Percentiles rank a stretch among this genome's conserved stretches.
phyloP scores from a whole-genome alignment of 1,139 yeast species.

The Arxiozyma bovina region DNA sequence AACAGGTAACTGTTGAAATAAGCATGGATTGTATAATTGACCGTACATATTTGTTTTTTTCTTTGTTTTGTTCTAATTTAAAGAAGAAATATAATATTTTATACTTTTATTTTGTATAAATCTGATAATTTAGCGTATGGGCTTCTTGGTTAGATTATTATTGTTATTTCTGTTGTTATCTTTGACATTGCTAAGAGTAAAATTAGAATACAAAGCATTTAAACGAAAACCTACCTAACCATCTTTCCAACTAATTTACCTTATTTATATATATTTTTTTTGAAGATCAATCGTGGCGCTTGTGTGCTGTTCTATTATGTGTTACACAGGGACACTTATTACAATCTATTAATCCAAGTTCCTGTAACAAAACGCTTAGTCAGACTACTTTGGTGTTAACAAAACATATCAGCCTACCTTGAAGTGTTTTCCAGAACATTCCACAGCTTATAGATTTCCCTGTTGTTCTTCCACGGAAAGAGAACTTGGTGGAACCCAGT shows the following conservation, averaged over 20 bases:
- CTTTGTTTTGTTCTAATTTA: too few species aligned
- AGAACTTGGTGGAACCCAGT: not conserved
- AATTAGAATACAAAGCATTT: not conserved
- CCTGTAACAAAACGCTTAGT: too few species aligned
- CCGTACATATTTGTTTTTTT: not conserved
- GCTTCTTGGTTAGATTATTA: too few species aligned
- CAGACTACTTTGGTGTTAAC: not conserved
- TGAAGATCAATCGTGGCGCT: not conserved
- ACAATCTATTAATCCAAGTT: not conserved
- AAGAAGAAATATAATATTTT: too few species aligned
- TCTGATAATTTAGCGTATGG: not conserved
- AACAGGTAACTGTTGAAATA: constrained; percentile 19
- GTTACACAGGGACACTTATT: not conserved
- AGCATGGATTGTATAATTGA: constrained; percentile 17
- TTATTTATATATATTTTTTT: too few species aligned
- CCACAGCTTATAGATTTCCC: not conserved
- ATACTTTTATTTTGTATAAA: too few species aligned
- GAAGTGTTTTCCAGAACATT: not conserved
- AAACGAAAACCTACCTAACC: not conserved
- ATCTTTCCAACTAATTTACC: not conserved
- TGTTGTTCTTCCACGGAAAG: not conserved
- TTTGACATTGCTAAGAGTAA: too few species aligned
- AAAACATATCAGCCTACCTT: not conserved
- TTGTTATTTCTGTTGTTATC: not conserved
- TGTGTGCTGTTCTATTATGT: not conserved